Percentiles rank a stretch among this genome's conserved stretches.
phyloP scores from a whole-genome alignment of 1,139 yeast species.

The Martiniozyma asiatica region DNA sequence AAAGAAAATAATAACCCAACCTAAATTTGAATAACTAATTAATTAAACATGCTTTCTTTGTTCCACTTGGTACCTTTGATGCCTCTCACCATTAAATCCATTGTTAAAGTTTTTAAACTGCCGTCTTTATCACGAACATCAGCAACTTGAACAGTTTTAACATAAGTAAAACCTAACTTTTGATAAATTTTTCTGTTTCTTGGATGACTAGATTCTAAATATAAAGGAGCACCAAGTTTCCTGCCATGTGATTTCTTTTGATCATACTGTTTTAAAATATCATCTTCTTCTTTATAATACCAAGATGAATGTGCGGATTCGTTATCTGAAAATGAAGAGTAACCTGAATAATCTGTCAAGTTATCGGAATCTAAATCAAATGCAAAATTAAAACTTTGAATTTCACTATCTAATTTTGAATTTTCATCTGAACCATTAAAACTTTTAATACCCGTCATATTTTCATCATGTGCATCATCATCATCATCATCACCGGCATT shows the following conservation, averaged over 20 bases:
- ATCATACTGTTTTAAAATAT: constrained; percentile 21
- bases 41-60: constrained; percentile 6
- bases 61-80: constrained; percentile 22
- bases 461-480: not conserved
- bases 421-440: constrained; percentile 14
- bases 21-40: constrained; percentile 1
- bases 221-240: constrained; percentile 23
- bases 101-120: constrained; percentile 21
- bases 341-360: constrained; percentile 23
- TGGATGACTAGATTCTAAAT: constrained; percentile 41
- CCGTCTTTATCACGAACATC: constrained; percentile 19
- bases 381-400: constrained; percentile 21
- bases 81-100: constrained; percentile 33
- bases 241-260: constrained; percentile 13
- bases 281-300: constrained; percentile 23
- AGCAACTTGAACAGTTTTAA: constrained; percentile 33
- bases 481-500: constrained; percentile 15
- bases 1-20: no score
- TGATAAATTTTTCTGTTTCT: constrained; percentile 36
- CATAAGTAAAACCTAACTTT: constrained; percentile 35
- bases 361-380: constrained; percentile 22
- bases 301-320: constrained; percentile 23
- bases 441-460: not conserved
- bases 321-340: constrained; percentile 19
- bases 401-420: constrained; percentile 21